These are phyloP conservation scores for Excoecaria cochinchinensis DNA, from an alignment of 345 rosid genomes.

Conservation along the genomic window DNA sequence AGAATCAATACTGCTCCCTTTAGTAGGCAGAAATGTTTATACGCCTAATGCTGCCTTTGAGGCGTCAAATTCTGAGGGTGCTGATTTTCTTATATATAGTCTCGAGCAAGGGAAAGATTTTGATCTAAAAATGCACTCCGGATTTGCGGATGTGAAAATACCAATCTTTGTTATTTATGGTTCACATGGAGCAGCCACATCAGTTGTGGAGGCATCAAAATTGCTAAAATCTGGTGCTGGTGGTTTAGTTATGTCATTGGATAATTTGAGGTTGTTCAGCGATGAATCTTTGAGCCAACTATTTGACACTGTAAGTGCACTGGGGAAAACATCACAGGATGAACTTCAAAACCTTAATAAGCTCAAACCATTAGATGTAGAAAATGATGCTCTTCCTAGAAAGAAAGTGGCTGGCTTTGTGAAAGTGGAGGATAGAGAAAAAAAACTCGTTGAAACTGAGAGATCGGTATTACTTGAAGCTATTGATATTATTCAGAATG, in stretches of 20 bases:
- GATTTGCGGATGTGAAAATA: conserved; percentile 57
- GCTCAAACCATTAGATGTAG: conserved; percentile 21
- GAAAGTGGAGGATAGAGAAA: conserved; percentile 67
- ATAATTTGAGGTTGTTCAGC: conserved; percentile 56
- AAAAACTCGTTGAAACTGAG: conserved; percentile 63
- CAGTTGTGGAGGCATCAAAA: conserved; percentile 36
- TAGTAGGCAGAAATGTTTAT: conserved; percentile 78
- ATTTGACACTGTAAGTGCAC: conserved; percentile 33
- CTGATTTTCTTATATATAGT: conserved; percentile 76
- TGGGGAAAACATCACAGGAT: conserved; percentile 27
- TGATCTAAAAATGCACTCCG: conserved; percentile 37
- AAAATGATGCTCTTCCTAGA: conserved; percentile 29
- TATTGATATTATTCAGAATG: conserved; percentile 64
- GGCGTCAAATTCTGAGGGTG: conserved; percentile 91
- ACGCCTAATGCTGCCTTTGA: conserved; percentile 53
- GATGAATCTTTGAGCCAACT: conserved; percentile 48
- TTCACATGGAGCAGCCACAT: conserved; percentile 28
- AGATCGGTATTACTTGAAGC: conserved; percentile 61
- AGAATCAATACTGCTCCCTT: conserved; percentile 72
- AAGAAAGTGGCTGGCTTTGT: conserved; percentile 51
- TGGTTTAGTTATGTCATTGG: conserved; percentile 75
- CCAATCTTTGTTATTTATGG: conserved; percentile 48
- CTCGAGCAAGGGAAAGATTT: conserved; percentile 34
- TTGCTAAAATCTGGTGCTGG: conserved; percentile 56
- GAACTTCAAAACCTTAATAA: conserved; percentile 24